A percentile compares a stretch with the other conserved stretches of the same genome.
Evolutionary conservation across 2,329 filamentous ascomycete genomes (phyloP).

Genomic region (Fusarium metavorans): DNA sequence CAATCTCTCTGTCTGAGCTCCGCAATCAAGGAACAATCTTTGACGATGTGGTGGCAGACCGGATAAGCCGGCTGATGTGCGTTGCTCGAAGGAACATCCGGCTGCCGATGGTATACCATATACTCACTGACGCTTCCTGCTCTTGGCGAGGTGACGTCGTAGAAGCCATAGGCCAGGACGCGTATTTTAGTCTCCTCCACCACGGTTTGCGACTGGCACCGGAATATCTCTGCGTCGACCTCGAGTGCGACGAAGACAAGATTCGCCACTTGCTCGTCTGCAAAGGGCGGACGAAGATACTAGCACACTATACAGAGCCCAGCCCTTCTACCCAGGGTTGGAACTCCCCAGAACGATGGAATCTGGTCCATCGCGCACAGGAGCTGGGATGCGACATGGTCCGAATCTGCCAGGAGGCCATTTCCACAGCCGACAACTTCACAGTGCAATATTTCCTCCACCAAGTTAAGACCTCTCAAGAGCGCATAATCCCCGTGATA

Average conservation of each 20-base stretch:
- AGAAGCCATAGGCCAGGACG: background rate
- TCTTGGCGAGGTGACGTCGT: background rate
- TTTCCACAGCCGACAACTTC: constrained; percentile 12
- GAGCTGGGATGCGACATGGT: constrained; percentile 13
- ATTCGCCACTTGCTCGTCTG: constrained; percentile 3
- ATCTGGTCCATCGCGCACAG: constrained; percentile 7
- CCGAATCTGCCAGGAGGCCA: constrained; percentile 20
- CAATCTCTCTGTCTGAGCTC: background rate
- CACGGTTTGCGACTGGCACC: constrained; percentile 21
- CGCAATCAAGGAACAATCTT: background rate
- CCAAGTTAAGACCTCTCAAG: background rate
- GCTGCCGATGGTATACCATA: constrained; percentile 6
- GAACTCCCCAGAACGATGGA: constrained; percentile 1
- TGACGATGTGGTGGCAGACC: background rate
- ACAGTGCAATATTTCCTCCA: constrained; percentile 12
- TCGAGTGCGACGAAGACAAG: constrained; percentile 2
- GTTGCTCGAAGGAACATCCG: constrained; percentile 1
- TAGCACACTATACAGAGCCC: constrained; percentile 15
- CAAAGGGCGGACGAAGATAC: constrained; percentile 14
- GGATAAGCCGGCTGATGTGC: constrained; percentile 11
- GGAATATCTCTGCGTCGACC: constrained; percentile 20
- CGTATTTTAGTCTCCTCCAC: constrained; percentile 13
- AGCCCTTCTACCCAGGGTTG: background rate
- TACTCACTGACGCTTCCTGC: background rate
- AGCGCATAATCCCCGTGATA: constrained; percentile 7